phyloP scores from a whole-genome alignment of 352 stramenopile species.

The Globisporangium middletonii region DNA sequence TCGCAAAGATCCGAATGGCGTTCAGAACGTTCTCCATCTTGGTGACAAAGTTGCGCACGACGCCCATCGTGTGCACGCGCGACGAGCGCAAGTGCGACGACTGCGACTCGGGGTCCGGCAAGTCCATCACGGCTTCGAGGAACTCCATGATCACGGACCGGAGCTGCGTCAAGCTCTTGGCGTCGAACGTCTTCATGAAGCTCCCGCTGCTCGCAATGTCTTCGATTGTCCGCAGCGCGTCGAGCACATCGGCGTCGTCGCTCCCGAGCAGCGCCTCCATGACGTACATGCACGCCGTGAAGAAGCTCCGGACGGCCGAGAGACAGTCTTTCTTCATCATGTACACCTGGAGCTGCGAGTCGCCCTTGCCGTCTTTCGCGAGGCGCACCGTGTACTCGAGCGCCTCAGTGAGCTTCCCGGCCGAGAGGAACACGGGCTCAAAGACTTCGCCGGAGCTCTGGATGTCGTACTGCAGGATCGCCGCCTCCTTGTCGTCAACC shows the following conservation, averaged over 20 bases:
- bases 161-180: constrained; percentile 41
- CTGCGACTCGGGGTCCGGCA: constrained; percentile 53
- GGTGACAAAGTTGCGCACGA: constrained; percentile 69
- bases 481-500: constrained; percentile 68
- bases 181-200: constrained; percentile 68
- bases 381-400: constrained; percentile 55
- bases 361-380: constrained; percentile 58
- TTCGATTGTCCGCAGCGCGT: constrained; percentile 61
- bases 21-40: constrained; percentile 72
- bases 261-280: constrained; percentile 59
- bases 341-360: constrained; percentile 57
- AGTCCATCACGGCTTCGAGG: constrained; percentile 65
- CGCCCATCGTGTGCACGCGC: constrained; percentile 63
- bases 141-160: constrained; percentile 63
- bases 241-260: constrained; percentile 57
- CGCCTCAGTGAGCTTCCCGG: constrained; percentile 60
- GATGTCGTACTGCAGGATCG: constrained; percentile 71
- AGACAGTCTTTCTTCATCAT: constrained; percentile 69
- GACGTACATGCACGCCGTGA: constrained; percentile 70
- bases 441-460: constrained; percentile 67
- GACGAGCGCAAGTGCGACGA: constrained; percentile 42
- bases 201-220: constrained; percentile 44
- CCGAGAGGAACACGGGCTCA: constrained; percentile 73
- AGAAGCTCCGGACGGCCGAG: constrained; percentile 65
- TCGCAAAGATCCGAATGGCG: constrained; percentile 44